Evolutionary conservation across 352 stramenopile genomes (phyloP).

Genomic region (Pythium dissimile): DNA sequence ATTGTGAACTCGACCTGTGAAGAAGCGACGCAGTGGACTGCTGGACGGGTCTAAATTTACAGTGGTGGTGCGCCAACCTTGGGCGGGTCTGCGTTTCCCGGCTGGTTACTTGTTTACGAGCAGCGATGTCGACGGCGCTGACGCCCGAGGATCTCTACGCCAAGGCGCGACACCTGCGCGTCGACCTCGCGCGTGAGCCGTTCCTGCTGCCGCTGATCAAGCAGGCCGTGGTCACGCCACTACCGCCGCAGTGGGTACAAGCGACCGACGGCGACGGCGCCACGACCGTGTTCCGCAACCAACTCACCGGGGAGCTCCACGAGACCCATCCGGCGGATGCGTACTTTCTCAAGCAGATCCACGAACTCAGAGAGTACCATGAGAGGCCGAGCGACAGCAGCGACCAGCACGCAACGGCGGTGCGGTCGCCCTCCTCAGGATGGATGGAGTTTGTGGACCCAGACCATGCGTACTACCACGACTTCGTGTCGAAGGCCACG

Average conservation of each 20-base stretch:
- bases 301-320: constrained; percentile 20
- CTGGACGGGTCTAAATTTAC: neutral
- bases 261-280: neutral
- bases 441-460: constrained; percentile 61
- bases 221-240: constrained; percentile 40
- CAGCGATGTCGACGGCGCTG: constrained; percentile 17
- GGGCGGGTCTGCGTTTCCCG: too few species aligned
- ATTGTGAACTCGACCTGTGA: neutral
- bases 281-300: constrained; percentile 16
- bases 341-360: constrained; percentile 57
- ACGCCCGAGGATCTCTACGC: constrained; percentile 46
- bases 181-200: constrained; percentile 44
- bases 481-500: constrained; percentile 39
- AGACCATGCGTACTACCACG: constrained; percentile 44
- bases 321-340: constrained; percentile 22
- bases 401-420: neutral
- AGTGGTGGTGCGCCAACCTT: neutral
- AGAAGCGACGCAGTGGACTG: neutral
- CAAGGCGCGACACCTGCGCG: constrained; percentile 32
- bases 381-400: constrained; percentile 13
- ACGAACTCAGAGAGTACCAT: constrained; percentile 29
- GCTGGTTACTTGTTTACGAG: too few species aligned
- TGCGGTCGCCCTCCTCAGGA: neutral
- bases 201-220: constrained; percentile 50
- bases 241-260: constrained; percentile 31